These are phyloP conservation scores for Lathyrus aphaca DNA, from an alignment of 306 rosid genomes.

Conservation along the genomic window DNA sequence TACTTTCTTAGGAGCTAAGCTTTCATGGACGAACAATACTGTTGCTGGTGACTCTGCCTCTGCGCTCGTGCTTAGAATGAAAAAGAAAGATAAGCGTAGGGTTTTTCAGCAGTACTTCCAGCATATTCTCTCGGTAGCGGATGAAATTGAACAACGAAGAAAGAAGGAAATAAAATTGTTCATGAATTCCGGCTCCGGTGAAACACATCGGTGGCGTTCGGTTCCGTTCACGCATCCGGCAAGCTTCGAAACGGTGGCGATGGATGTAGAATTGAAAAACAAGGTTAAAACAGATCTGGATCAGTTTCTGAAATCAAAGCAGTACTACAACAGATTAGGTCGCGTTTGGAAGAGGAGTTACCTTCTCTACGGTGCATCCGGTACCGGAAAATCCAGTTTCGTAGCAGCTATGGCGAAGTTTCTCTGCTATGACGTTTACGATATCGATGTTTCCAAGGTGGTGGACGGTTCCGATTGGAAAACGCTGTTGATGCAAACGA, in stretches of 20 bases:
- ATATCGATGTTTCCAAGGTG: constrained; percentile 65
- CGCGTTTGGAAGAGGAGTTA: constrained; percentile 96
- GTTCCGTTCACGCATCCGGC: constrained; percentile 81
- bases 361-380: constrained; percentile 77
- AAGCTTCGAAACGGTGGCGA: constrained; percentile 70
- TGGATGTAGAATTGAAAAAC: constrained; percentile 74
- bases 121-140: constrained; percentile 68
- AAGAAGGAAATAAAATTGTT: constrained; percentile 64
- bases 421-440: constrained; percentile 77
- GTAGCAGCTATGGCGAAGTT: constrained; percentile 89
- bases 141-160: constrained; percentile 65
- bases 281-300: constrained; percentile 80
- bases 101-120: constrained; percentile 86
- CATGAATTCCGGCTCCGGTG: constrained; percentile 46
- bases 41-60: constrained; percentile 33
- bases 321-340: constrained; percentile 78
- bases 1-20: constrained; percentile 69
- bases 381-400: constrained; percentile 87
- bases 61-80: constrained; percentile 59
- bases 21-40: constrained; percentile 61
- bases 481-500: constrained; percentile 61
- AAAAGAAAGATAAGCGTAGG: constrained; percentile 70
- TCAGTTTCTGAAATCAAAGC: constrained; percentile 75
- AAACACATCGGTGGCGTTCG: constrained; percentile 62
- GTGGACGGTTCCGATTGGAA: constrained; percentile 64